Evolutionary conservation across 164 flowering plant species (phyloP).

Genomic region (Stephania yunnanensis): DNA sequence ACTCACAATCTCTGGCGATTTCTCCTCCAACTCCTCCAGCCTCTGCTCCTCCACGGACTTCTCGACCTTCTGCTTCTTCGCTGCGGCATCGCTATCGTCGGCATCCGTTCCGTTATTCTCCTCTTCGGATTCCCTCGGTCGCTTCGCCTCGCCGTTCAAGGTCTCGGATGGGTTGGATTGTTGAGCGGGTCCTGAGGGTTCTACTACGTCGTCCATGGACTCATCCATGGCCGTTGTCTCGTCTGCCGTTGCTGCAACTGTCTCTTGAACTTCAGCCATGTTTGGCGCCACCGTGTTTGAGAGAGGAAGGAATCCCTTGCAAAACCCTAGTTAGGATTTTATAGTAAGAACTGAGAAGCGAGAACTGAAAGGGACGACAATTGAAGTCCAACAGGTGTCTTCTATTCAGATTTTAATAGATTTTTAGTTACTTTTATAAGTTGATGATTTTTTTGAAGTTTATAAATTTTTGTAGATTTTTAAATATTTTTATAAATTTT

Average conservation of each 20-base stretch:
- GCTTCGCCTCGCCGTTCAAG: slow-evolving; percentile 9
- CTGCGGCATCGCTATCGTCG: background rate
- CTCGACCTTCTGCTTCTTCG: slow-evolving; percentile 14
- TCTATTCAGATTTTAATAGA: too few species aligned
- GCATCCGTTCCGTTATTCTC: background rate
- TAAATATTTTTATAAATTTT: too few species aligned
- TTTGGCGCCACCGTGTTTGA: background rate
- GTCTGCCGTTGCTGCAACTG: background rate
- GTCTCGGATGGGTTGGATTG: background rate
- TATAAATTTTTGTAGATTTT: too few species aligned
- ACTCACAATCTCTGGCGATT: slow-evolving; percentile 26
- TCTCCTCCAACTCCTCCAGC: slow-evolving; percentile 13
- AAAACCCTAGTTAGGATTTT: slow-evolving; percentile 6
- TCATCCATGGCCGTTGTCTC: slow-evolving; percentile 2
- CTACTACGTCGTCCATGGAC: slow-evolving; percentile 4
- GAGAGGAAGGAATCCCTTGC: background rate
- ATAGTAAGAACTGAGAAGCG: background rate
- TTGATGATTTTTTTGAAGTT: too few species aligned
- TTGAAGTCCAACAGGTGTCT: too few species aligned
- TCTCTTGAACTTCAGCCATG: slow-evolving; percentile 14
- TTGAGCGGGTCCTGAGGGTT: slow-evolving; percentile 4
- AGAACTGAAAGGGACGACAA: too few species aligned
- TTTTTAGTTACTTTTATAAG: too few species aligned
- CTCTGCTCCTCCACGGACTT: slow-evolving; percentile 14
- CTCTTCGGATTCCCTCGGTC: slow-evolving; percentile 10